phyloP scores from a whole-genome alignment of 2,329 filamentous ascomycete genomes.

The Aspergillus fischeri region DNA sequence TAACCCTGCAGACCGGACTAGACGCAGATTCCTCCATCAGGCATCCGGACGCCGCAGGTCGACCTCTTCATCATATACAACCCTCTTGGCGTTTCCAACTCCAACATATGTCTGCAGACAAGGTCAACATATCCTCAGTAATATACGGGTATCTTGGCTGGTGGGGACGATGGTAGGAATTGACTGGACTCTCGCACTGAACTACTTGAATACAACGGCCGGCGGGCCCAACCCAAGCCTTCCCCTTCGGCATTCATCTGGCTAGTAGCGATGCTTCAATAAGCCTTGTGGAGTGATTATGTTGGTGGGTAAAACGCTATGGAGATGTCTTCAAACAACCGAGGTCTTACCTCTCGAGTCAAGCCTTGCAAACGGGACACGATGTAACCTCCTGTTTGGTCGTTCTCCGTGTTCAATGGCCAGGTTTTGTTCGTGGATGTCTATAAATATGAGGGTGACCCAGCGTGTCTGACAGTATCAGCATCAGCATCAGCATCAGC shows the following conservation, averaged over 20 bases:
- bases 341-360: neutral
- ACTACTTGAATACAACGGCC: neutral
- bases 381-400: constrained; percentile 15
- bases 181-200: too few species aligned
- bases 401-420: neutral
- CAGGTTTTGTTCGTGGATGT: neutral
- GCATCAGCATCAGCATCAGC: neutral
- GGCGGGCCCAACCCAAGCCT: constrained; percentile 21
- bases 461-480: neutral
- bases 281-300: too few species aligned
- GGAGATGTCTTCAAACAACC: neutral
- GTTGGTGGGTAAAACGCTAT: too few species aligned
- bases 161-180: too few species aligned
- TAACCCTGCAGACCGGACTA: too few species aligned
- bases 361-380: neutral
- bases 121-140: too few species aligned
- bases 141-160: too few species aligned
- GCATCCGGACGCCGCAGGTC: too few species aligned
- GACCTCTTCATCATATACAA: too few species aligned
- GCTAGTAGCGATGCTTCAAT: neutral
- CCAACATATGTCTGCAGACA: too few species aligned
- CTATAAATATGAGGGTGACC: neutral
- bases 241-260: neutral
- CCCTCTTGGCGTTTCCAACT: too few species aligned
- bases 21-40: too few species aligned